Evolutionary conservation across 139 green algal species (phyloP), one percentile per base, ranked within the genome.

Genomic region (Tetradesmus obliquus): DNA sequence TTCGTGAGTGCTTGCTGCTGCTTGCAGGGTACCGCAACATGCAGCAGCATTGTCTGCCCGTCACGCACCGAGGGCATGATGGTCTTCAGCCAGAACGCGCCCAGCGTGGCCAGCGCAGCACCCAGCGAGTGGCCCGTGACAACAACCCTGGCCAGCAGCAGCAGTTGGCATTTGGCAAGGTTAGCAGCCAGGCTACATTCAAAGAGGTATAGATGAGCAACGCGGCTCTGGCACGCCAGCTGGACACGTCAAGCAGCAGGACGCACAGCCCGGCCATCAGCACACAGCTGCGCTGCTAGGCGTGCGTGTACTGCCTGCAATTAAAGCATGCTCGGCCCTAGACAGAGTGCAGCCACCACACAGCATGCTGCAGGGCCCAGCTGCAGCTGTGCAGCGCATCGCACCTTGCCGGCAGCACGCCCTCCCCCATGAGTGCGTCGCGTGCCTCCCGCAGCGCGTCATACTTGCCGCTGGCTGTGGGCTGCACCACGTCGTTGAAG

Each of bases 401-500:
- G 22, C 72, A 80, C 72, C 72, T 80, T 51, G 72, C 72, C 19
- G 72, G 72, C 20, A 51, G 72, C 72, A 51, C 22, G 2, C 60
- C 60, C 60, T 80, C 19, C 12, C 55, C 82, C 55, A 76, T 55
- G 54, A 87, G 55, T 3, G 55, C 20, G 12, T 74, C 55, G 0
- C 55, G 13, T 9, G n/a, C 55, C 20, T 74, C 20, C 20, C 22
- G 7, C 82, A 76, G 9, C 20, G 57, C 57, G n/a, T 55, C 22
- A 8, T 55, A 20, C 6, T 15, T 55, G 0, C 55, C 82, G 22
- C 13, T 9, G 10, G 2, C 81, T 51, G 79, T 84, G 13, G 4
- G 9, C 22, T n/a, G 57, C 54, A 87, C 20, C 53, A 87, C 22
- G 55, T 88, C 83, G 79, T 88, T 88, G 83, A 88, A 88, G 57